Base-by-base conservation (phyloP, 2,329 filamentous ascomycete species). In the Sclerotinia sclerotiorum region DNA sequence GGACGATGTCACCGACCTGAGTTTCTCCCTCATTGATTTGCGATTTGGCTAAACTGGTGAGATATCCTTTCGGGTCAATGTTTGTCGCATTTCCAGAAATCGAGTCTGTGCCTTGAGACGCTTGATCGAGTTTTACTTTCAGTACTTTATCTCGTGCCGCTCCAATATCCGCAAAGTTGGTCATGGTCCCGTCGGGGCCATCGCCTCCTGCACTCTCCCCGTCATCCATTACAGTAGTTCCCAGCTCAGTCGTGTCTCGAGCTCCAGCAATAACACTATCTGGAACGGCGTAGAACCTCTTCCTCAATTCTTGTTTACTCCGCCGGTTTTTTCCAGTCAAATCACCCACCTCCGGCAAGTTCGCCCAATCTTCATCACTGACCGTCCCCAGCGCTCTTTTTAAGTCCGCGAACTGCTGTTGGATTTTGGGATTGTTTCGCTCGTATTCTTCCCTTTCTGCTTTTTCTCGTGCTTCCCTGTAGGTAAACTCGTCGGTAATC, bases 151-250 rank as follows among this genome's bases (percentile, higher is more conserved):
- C 93, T 81, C 95, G 89, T 27, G 95, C 96, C 56, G 94, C 93
- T 80, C 96, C 95, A 71, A 99, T 98, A 79, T 97, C 92, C 56
- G 94, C 94, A 78, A 99, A 99, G 78, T 99, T 97, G 15, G 94
- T 99, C 87, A 97, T 95, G 1, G 93, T 97, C 2, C 94, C 94
- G 76, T 97, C 93, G 3, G 80, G 78, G 17, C 65, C 65, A 51
- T 67, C 65, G 3, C 55, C 32, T 62, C 79, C 81, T 69, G 89
- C 85, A 39, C 42, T 69, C 21, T 69, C 80, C n/a, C 84, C 80
- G 70, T 97, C 94, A 49, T 96, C 93, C 56, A 88, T 85, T n/a
- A 99, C 89, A 0, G 92, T 96, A 1, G 93, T 95, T 60, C 93
- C 91, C 72, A 98, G 86, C 77, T 97, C 92, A 5, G 87, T 85